Evolutionary conservation across 208 protist species (phyloP), one percentile per base, ranked within the genome.

Genomic region (Crithidia brevicula): DNA sequence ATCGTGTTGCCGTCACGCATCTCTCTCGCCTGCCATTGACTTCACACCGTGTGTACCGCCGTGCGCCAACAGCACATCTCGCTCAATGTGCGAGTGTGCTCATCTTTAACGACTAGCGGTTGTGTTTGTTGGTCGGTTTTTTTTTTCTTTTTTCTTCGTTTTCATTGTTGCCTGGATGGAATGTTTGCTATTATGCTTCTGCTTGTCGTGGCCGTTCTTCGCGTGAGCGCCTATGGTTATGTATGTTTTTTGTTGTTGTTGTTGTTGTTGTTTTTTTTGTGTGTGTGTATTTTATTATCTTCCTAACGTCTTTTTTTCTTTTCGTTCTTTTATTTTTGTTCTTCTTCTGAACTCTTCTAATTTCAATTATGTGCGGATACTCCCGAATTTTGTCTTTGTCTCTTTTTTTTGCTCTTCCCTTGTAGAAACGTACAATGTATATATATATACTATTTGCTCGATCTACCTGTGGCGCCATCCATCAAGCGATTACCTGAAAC

Each of bases 71-170:
- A n/a, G n/a, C n/a, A n/a, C n/a, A n/a, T n/a, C n/a, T n/a, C n/a
- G n/a, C n/a, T n/a, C n/a, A n/a, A n/a, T n/a, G n/a, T n/a, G n/a
- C n/a, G n/a, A n/a, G n/a, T n/a, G n/a, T n/a, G n/a, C n/a, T n/a
- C n/a, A n/a, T n/a, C n/a, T n/a, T n/a, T n/a, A n/a, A n/a, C n/a
- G n/a, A n/a, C n/a, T n/a, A n/a, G n/a, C n/a, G n/a, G n/a, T n/a
- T n/a, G n/a, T n/a, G n/a, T n/a, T n/a, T n/a, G n/a, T n/a, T 73
- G 30, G 28, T 66, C 22, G 18, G 54, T 52, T 22, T 66, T 31
- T 18, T 11, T 46, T 67, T 58, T 36, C 30, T 57, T n/a, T 51
- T 64, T 16, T 51, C 13, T 10, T 10, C 7, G 15, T 23, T 31
- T 36, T 36, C n/a, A 33, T 18, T 54, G 7, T 31, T 33, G 43